Conservation (phyloP, 371 early-diverging fungal genomes). For the Mucor racemosus region DNA sequence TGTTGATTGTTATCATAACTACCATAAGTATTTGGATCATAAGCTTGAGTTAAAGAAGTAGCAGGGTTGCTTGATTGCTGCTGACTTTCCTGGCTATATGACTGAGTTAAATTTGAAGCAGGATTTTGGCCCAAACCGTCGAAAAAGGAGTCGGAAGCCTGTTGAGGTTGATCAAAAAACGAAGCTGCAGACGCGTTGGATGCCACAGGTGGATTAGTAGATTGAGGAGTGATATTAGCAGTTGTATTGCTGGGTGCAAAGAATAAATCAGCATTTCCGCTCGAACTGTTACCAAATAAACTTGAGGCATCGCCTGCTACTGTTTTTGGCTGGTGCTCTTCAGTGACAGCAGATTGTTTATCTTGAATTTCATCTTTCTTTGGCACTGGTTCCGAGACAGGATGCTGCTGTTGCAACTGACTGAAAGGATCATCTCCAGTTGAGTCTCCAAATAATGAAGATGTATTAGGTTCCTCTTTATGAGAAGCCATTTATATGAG, state of each 20-base stretch:
- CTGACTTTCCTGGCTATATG: slow-evolving; percentile 8
- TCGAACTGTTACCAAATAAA: slow-evolving; percentile 28
- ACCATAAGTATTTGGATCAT: slow-evolving; percentile 17
- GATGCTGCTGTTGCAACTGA: slow-evolving; percentile 11
- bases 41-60: slow-evolving; percentile 20
- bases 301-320: slow-evolving; percentile 36
- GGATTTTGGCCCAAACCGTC: slow-evolving; percentile 14
- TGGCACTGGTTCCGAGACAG: slow-evolving; percentile 2
- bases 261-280: slow-evolving; percentile 21
- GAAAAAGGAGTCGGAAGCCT: slow-evolving; percentile 12
- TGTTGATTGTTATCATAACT: slow-evolving; percentile 8
- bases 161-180: slow-evolving; percentile 29
- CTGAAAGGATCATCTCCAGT: slow-evolving; percentile 23
- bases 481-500: slow-evolving; percentile 20
- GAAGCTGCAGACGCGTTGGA: slow-evolving; percentile 25
- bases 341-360: slow-evolving; percentile 1
- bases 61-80: slow-evolving; percentile 5
- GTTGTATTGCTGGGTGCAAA: slow-evolving; percentile 11
- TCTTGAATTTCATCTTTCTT: neutral
- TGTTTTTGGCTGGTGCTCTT: neutral
- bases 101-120: slow-evolving; percentile 1
- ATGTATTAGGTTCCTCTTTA: slow-evolving; percentile 24
- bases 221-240: neutral
- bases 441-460: slow-evolving; percentile 21
- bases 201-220: neutral